Percentiles rank a stretch among this genome's conserved stretches.
Evolutionary conservation across 768 basidiomycete species (phyloP).

Genomic region (Sistotremastrum suecicum): DNA sequence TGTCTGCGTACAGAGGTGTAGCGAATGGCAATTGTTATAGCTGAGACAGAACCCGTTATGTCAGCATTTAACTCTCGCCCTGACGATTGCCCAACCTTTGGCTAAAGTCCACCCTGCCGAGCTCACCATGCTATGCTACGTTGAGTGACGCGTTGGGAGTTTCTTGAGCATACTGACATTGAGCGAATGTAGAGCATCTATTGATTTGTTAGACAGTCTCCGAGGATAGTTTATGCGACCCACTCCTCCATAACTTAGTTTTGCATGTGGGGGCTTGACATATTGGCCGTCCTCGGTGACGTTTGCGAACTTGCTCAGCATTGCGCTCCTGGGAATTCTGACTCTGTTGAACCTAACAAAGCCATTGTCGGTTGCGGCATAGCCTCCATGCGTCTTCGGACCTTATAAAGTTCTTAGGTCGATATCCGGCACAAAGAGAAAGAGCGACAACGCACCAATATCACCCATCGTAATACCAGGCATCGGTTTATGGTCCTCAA

Average conservation of each 20-base stretch:
- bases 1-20: slow-evolving; percentile 64
- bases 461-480: slow-evolving; percentile 56
- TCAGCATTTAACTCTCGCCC: too few relatives aligned
- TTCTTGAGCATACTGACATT: slow-evolving; percentile 14
- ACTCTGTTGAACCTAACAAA: slow-evolving; percentile 53
- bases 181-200: slow-evolving; percentile 69
- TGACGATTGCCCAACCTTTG: slow-evolving; percentile 29
- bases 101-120: slow-evolving; percentile 48
- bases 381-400: slow-evolving; percentile 40
- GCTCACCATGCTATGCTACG: slow-evolving; percentile 41
- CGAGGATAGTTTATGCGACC: slow-evolving; percentile 12
- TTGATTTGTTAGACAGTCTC: not conserved
- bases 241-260: slow-evolving; percentile 64
- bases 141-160: not conserved
- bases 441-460: slow-evolving; percentile 30
- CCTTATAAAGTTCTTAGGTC: too few relatives aligned
- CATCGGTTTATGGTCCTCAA: slow-evolving; percentile 44
- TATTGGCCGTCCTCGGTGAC: slow-evolving; percentile 56
- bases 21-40: slow-evolving; percentile 49
- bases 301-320: slow-evolving; percentile 63
- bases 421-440: not conserved
- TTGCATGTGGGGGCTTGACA: slow-evolving; percentile 52
- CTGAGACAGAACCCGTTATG: slow-evolving; percentile 13
- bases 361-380: slow-evolving; percentile 45
- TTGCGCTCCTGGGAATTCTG: slow-evolving; percentile 51